Evolutionary conservation across 345 rosid species (phyloP).

Genomic region (Physaria fendleri): DNA sequence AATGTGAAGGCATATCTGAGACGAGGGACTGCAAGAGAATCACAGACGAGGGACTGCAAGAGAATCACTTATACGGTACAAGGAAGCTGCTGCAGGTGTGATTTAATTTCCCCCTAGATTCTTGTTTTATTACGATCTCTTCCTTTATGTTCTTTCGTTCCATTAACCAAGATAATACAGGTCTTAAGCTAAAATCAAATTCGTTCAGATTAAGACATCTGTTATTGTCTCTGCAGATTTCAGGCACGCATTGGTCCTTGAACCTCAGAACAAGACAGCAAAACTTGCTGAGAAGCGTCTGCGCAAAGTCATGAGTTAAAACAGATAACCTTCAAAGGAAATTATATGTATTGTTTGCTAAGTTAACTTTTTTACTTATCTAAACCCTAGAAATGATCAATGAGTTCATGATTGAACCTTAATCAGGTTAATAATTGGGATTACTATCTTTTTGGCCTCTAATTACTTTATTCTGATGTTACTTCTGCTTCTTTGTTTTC

Average conservation of each 20-base stretch:
- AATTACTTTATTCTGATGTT: not conserved
- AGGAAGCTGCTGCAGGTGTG: conserved; percentile 77
- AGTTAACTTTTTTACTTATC: not conserved
- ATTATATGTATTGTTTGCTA: not conserved
- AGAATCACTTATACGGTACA: conserved; percentile 65
- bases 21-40: conserved; percentile 90
- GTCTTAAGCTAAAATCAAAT: not conserved
- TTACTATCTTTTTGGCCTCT: not conserved
- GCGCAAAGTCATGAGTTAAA: conserved; percentile 43
- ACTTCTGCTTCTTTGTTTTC: not conserved
- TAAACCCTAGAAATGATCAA: conserved; percentile 3
- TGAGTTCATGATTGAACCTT: not conserved
- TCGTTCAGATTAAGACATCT: not conserved
- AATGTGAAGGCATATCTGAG: conserved; percentile 93
- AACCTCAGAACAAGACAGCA: conserved; percentile 84
- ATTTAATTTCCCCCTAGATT: not conserved
- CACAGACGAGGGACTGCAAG: conserved; percentile 94
- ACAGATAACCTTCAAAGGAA: not conserved
- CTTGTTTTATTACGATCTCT: not conserved
- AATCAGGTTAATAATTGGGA: not conserved
- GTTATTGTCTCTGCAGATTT: conserved; percentile 50
- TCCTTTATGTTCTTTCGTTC: not conserved
- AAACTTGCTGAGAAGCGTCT: conserved; percentile 59
- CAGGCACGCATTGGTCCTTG: conserved; percentile 78
- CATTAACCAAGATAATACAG: not conserved